Conservation (phyloP, 2,329 filamentous ascomycete species). For the Fusarium protoensiforme region DNA sequence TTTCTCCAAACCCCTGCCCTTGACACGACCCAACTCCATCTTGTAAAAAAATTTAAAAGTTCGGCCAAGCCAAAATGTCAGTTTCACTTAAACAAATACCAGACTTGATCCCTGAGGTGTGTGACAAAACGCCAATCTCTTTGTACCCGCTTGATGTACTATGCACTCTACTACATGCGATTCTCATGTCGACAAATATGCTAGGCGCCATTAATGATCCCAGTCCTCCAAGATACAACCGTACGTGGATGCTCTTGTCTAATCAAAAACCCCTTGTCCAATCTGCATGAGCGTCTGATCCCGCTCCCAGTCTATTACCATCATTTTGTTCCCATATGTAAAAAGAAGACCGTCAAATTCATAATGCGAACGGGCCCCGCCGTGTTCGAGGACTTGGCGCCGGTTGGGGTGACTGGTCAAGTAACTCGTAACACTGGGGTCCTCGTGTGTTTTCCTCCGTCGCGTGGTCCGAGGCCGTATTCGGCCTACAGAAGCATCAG, state of each 20-base stretch:
- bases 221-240: slow-evolving; percentile 26
- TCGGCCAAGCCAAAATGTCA: neutral
- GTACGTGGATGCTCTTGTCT: slow-evolving; percentile 31
- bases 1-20: neutral
- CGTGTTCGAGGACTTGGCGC: slow-evolving; percentile 9
- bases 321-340: slow-evolving; percentile 28
- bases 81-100: neutral
- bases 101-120: no score
- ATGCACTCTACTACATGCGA: slow-evolving; percentile 38
- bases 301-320: slow-evolving; percentile 38
- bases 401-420: neutral
- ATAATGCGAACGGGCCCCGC: slow-evolving; percentile 30
- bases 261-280: slow-evolving; percentile 20
- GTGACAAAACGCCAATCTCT: slow-evolving; percentile 10
- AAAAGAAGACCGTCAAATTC: slow-evolving; percentile 43
- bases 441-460: neutral
- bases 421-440: slow-evolving; percentile 8
- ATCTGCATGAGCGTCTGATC: slow-evolving; percentile 34
- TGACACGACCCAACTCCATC: neutral
- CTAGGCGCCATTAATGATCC: slow-evolving; percentile 33
- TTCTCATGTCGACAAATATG: slow-evolving; percentile 29
- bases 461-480: neutral
- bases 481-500: slow-evolving; percentile 42
- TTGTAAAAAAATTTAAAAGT: neutral
- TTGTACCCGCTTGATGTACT: slow-evolving; percentile 33